phyloP scores from a whole-genome alignment of 148 eudicot species.

The Agrostemma githago region DNA sequence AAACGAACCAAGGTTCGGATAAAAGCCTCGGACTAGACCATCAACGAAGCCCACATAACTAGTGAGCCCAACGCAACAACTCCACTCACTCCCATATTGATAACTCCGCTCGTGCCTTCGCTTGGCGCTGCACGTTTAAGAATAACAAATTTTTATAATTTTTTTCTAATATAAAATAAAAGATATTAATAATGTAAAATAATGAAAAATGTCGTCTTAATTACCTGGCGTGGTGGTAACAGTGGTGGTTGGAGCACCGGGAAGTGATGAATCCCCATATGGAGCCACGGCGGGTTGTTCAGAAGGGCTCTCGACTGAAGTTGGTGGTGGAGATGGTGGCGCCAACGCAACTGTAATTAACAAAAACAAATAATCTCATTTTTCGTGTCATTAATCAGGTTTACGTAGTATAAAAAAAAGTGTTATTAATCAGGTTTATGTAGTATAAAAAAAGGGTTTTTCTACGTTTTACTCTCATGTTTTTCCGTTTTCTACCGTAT shows the following conservation, averaged over 20 bases:
- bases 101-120: not conserved
- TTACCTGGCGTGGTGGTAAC: conserved; percentile 11
- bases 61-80: conserved; percentile 2
- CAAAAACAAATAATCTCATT: not conserved
- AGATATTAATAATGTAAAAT: not conserved
- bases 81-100: conserved; percentile 13
- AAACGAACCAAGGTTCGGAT: not conserved
- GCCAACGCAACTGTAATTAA: not conserved
- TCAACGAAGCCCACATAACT: conserved; percentile 3
- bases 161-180: too few species aligned
- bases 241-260: not conserved
- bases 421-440: too few species aligned
- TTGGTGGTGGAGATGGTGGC: not conserved
- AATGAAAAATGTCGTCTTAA: not conserved
- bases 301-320: not conserved
- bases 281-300: not conserved
- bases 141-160: too few species aligned
- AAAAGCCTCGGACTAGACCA: not conserved
- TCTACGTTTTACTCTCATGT: too few species aligned
- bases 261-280: not conserved
- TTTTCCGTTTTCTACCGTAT: too few species aligned
- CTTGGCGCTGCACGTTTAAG: not conserved
- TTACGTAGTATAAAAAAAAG: too few species aligned
- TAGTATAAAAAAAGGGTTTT: too few species aligned
- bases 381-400: too few species aligned